These are phyloP conservation scores for Sphaerulina musiva DNA, from an alignment of 2,329 filamentous ascomycete species.

Conservation along the genomic window DNA sequence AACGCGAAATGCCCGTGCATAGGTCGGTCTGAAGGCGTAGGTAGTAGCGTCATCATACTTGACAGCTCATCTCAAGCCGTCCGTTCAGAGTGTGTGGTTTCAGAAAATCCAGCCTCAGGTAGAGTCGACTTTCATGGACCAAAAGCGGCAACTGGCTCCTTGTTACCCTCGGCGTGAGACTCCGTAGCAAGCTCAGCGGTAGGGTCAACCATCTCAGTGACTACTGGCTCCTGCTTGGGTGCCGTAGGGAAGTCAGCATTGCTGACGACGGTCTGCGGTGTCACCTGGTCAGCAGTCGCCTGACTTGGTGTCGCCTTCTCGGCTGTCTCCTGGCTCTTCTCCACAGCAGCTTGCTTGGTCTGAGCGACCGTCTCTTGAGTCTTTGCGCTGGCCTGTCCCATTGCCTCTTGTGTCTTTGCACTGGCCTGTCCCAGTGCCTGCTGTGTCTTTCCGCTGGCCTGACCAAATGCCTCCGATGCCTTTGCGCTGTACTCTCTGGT, in stretches of 20 bases:
- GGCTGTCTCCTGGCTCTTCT: slow-evolving; percentile 33
- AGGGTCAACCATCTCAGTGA: slow-evolving; percentile 14
- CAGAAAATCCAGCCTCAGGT: not conserved
- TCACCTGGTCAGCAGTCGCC: slow-evolving; percentile 25
- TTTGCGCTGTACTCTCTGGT: slow-evolving; percentile 55
- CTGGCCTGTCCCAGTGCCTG: slow-evolving; percentile 52
- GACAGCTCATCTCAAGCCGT: not conserved
- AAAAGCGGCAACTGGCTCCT: slow-evolving; percentile 3
- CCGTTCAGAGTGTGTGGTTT: not conserved
- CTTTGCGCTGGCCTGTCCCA: slow-evolving; percentile 54
- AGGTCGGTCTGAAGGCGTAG: not conserved
- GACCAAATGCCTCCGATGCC: slow-evolving; percentile 53
- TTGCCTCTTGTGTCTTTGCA: slow-evolving; percentile 52
- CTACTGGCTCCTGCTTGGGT: slow-evolving; percentile 20
- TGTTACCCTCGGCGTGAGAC: not conserved
- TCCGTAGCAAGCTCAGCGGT: slow-evolving; percentile 9
- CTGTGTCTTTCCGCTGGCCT: slow-evolving; percentile 52
- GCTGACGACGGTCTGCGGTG: slow-evolving; percentile 16
- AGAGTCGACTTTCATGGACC: not conserved
- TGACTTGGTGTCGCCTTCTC: slow-evolving; percentile 26
- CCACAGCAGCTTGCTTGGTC: slow-evolving; percentile 33
- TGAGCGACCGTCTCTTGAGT: slow-evolving; percentile 51
- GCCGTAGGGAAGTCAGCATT: slow-evolving; percentile 21
- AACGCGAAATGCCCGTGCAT: slow-evolving; percentile 2
- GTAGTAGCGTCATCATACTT: not conserved